phyloP scores from a whole-genome alignment of 768 basidiomycete genomes.

The Nevesoporus exiguus region DNA sequence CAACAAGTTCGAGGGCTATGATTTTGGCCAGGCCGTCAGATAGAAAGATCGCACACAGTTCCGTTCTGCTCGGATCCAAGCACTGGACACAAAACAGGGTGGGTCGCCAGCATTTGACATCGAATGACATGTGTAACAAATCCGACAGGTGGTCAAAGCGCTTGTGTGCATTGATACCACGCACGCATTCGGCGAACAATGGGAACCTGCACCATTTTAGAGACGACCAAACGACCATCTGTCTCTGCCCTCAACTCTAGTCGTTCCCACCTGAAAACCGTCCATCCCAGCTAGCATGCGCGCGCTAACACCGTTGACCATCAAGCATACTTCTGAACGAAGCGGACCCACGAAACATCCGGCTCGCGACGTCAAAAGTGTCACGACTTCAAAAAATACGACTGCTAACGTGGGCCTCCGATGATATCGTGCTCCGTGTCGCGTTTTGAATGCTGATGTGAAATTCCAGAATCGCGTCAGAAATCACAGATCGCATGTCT shows the following conservation, averaged over 20 bases:
- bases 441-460: not conserved
- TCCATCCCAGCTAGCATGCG: constrained; percentile 13
- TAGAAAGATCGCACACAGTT: not conserved
- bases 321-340: constrained; percentile 6
- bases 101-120: not conserved
- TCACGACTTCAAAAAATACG: constrained; percentile 3
- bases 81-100: not conserved
- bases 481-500: constrained; percentile 8
- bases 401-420: constrained; percentile 6
- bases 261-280: not conserved
- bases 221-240: not conserved
- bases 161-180: not conserved
- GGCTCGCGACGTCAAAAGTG: constrained; percentile 9
- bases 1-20: too few species aligned
- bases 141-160: constrained; percentile 6
- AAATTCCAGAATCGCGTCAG: constrained; percentile 16
- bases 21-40: too few species aligned
- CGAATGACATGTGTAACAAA: not conserved
- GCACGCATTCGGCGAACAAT: constrained; percentile 22
- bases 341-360: constrained; percentile 9
- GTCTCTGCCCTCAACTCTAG: not conserved
- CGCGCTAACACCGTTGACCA: constrained; percentile 4
- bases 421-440: not conserved
- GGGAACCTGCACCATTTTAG: not conserved
- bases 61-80: not conserved